These are phyloP conservation scores for Aspergillus haitiensis DNA, from an alignment of 495 filamentous ascomycete species.

Conservation along the genomic window DNA sequence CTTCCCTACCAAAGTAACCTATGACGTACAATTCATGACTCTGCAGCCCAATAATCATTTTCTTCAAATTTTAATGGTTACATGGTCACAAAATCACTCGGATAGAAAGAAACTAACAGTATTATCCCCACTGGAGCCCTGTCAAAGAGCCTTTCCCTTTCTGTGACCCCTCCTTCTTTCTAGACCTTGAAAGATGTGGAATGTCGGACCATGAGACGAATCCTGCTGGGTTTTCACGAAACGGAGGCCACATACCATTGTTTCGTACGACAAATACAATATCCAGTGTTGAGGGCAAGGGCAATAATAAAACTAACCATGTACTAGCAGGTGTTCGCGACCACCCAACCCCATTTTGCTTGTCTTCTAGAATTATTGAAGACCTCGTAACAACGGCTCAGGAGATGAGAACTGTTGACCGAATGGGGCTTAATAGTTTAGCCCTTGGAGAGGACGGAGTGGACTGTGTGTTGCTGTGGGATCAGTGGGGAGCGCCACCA, in stretches of 20 bases:
- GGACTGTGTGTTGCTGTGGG: background rate
- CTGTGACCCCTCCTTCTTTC: no score
- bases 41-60: background rate
- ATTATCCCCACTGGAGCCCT: no score
- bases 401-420: background rate
- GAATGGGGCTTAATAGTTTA: background rate
- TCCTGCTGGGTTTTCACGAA: conserved; percentile 3
- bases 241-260: conserved; percentile 10
- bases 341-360: background rate
- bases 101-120: no score
- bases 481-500: conserved; percentile 6
- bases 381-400: background rate
- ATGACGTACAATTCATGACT: background rate
- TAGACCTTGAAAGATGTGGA: no score
- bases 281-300: background rate
- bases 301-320: background rate
- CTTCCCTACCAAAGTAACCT: conserved; percentile 1
- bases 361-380: conserved; percentile 3
- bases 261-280: conserved; percentile 7
- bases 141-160: no score
- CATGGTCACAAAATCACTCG: no score
- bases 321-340: background rate
- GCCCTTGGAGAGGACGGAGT: background rate
- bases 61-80: no score
- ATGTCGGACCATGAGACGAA: background rate